Evolutionary conservation across 768 basidiomycete genomes (phyloP).

Genomic region (Mycena capillaripes): DNA sequence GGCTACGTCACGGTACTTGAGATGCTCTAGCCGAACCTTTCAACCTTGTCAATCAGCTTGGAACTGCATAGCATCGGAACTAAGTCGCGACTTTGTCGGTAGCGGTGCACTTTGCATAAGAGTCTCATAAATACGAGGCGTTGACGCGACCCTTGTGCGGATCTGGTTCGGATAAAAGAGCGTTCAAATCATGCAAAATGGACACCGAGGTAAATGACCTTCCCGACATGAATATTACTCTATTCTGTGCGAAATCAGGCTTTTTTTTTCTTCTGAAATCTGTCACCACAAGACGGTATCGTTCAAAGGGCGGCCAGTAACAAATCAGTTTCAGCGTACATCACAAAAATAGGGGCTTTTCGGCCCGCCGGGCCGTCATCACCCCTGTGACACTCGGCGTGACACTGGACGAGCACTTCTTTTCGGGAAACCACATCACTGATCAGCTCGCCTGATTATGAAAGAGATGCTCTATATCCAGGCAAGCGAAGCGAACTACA

Average conservation of each 20-base stretch:
- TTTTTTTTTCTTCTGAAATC: too few species aligned
- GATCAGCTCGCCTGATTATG: constrained; percentile 54
- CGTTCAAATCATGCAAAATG: too few species aligned
- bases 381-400: too few species aligned
- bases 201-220: not conserved
- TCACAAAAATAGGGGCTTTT: too few species aligned
- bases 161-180: constrained; percentile 29
- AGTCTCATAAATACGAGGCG: not conserved
- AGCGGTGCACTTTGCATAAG: constrained; percentile 5
- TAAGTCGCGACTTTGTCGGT: constrained; percentile 40
- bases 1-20: not conserved
- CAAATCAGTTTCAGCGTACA: too few species aligned
- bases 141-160: not conserved
- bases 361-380: too few species aligned
- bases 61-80: constrained; percentile 24
- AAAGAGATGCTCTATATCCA: constrained; percentile 86
- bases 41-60: too few species aligned
- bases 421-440: not conserved
- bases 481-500: constrained; percentile 78
- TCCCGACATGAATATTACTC: too few species aligned
- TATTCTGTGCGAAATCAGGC: too few species aligned
- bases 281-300: too few species aligned
- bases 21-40: not conserved
- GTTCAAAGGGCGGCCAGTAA: too few species aligned
- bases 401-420: too few species aligned